phyloP scores from a whole-genome alignment of 371 early-diverging fungal species.

The Cokeromyces recurvatus region DNA sequence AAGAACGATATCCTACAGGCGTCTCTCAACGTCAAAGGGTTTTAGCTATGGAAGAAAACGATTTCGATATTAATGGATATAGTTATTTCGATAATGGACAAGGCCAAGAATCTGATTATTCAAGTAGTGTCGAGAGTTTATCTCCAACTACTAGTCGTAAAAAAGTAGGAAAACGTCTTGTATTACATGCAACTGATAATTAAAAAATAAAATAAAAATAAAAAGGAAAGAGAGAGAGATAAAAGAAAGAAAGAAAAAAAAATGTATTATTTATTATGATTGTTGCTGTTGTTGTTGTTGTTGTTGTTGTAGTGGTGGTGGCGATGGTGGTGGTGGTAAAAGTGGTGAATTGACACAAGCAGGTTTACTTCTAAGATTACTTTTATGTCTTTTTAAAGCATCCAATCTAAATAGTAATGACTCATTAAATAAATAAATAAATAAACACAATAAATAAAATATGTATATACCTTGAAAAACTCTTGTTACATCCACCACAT shows the following conservation, averaged over 20 bases:
- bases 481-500: conserved; percentile 80
- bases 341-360: conserved; percentile 8
- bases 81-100: conserved; percentile 50
- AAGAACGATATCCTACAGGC: conserved; percentile 43
- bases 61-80: conserved; percentile 40
- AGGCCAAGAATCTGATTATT: neutral
- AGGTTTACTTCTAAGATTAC: conserved; percentile 39
- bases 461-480: conserved; percentile 52
- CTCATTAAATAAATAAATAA: no score
- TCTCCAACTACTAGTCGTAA: conserved; percentile 13
- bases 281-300: no score
- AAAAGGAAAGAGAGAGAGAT: no score
- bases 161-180: conserved; percentile 35
- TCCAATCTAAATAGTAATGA: conserved; percentile 30
- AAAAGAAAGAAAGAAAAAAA: no score
- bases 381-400: conserved; percentile 47
- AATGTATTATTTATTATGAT: no score
- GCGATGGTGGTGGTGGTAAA: conserved; percentile 2
- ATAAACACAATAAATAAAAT: no score
- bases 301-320: no score
- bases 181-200: conserved; percentile 27
- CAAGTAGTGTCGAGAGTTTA: conserved; percentile 1
- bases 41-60: conserved; percentile 37
- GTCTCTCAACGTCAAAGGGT: conserved; percentile 36
- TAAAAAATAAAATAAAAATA: no score